Conservation (phyloP, 1,284 basidiomycete genomes). For the Spongiforma sp. region DNA sequence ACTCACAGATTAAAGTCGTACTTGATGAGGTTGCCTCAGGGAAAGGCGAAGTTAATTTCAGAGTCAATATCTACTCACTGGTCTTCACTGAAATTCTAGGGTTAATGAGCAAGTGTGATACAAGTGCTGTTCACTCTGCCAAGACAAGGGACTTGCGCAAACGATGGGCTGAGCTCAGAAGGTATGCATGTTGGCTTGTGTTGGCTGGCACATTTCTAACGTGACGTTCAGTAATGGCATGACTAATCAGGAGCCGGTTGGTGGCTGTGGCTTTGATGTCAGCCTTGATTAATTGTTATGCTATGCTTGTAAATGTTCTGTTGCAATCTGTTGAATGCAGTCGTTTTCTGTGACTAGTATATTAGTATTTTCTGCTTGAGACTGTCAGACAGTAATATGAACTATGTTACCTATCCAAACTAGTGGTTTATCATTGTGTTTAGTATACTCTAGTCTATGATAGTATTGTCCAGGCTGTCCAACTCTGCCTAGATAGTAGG, state of each 20-base stretch:
- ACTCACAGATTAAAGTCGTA: no score
- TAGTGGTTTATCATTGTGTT: background rate
- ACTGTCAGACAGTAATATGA: background rate
- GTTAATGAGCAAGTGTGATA: background rate
- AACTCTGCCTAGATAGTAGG: background rate
- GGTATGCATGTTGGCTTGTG: background rate
- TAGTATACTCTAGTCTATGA: background rate
- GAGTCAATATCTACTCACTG: background rate
- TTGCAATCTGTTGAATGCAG: background rate
- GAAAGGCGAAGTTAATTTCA: background rate
- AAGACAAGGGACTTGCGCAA: background rate
- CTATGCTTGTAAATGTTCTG: background rate
- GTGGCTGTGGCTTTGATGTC: background rate
- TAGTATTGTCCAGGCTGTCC: background rate
- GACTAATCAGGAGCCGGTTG: background rate
- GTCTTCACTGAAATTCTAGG: background rate
- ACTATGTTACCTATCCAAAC: background rate
- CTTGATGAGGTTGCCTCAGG: background rate
- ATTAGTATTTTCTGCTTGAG: background rate
- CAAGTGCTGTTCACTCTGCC: background rate
- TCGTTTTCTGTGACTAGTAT: background rate
- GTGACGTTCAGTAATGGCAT: background rate
- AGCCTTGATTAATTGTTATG: background rate
- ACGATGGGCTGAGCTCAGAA: background rate
- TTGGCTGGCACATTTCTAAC: background rate